These are phyloP conservation scores for Chlamydomonas sp. DNA, from an alignment of 139 green algal species.

Conservation along the genomic window DNA sequence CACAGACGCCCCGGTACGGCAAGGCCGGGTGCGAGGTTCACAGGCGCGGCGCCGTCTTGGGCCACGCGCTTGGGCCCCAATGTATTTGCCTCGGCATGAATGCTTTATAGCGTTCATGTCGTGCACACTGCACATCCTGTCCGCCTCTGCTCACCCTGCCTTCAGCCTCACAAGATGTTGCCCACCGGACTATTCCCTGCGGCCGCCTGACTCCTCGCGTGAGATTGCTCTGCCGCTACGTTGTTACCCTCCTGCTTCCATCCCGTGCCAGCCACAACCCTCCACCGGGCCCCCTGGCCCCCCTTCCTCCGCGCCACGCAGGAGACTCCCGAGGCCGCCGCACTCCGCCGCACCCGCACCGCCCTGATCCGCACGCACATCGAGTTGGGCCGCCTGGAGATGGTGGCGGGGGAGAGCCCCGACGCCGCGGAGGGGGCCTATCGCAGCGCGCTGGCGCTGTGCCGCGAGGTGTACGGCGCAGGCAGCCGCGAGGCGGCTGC, in stretches of 20 bases:
- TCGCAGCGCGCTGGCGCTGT: constrained; percentile 14
- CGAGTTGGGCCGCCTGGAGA: constrained; percentile 31
- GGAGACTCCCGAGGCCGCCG: not conserved
- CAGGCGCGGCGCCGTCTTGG: too few relatives aligned
- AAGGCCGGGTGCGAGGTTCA: not conserved
- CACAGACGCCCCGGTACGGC: not conserved
- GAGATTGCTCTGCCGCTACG: too few relatives aligned
- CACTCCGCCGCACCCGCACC: constrained; percentile 13
- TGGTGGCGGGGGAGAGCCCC: constrained; percentile 11
- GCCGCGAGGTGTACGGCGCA: constrained; percentile 1
- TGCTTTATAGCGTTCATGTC: too few relatives aligned
- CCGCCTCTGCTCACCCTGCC: too few relatives aligned
- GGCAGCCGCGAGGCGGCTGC: constrained; percentile 13
- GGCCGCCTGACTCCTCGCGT: too few relatives aligned
- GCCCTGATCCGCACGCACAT: constrained; percentile 30
- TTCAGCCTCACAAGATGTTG: too few relatives aligned
- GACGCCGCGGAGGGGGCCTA: constrained; percentile 20
- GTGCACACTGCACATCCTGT: too few relatives aligned
- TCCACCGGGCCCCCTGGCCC: not conserved
- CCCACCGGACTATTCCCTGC: too few relatives aligned
- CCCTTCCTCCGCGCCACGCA: not conserved
- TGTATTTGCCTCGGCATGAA: too few relatives aligned
- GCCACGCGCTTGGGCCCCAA: not conserved
- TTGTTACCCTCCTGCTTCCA: not conserved
- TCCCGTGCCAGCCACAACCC: not conserved